Evolutionary conservation across 179 eudicot genomes (phyloP).

Genomic region (Silene vulgaris): DNA sequence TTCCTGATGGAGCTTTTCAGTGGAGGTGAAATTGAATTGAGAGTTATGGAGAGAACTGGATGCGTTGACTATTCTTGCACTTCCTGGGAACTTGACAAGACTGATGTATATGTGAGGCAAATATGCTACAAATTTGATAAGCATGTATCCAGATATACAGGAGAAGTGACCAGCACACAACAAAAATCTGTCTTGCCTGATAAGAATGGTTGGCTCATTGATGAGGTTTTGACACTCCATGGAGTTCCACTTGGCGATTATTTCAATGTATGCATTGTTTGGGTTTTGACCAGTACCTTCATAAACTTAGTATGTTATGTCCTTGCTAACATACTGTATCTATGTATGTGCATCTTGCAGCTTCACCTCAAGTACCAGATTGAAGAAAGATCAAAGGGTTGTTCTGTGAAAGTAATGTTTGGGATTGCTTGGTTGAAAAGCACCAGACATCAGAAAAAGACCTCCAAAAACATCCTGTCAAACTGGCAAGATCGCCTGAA

Average conservation of each 20-base stretch:
- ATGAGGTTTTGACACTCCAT: slow-evolving; percentile 87
- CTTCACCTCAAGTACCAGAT: slow-evolving; percentile 71
- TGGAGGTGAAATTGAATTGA: slow-evolving; percentile 66
- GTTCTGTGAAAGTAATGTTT: slow-evolving; percentile 56
- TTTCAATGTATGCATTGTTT: slow-evolving; percentile 52
- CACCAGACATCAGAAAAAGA: slow-evolving; percentile 63
- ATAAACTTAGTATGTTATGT: not conserved
- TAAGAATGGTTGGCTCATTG: slow-evolving; percentile 76
- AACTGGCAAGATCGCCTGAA: slow-evolving; percentile 60
- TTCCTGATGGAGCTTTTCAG: slow-evolving; percentile 76
- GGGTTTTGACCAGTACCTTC: not conserved
- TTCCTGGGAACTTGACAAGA: slow-evolving; percentile 79
- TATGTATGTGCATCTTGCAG: slow-evolving; percentile 41
- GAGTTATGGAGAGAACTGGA: slow-evolving; percentile 75
- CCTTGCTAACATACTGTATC: not conserved
- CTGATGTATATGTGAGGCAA: slow-evolving; percentile 67
- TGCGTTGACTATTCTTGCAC: slow-evolving; percentile 74
- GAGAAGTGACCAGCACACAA: slow-evolving; percentile 89
- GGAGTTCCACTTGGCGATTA: slow-evolving; percentile 84
- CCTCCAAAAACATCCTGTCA: slow-evolving; percentile 61
- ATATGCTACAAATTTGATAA: slow-evolving; percentile 72
- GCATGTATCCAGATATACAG: slow-evolving; percentile 64
- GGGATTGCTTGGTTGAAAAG: slow-evolving; percentile 85
- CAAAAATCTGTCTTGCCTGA: slow-evolving; percentile 63
- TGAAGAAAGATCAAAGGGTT: slow-evolving; percentile 61